These are phyloP conservation scores for Phytophthora niederhauseri DNA, from an alignment of 352 stramenopile species.

Conservation along the genomic window DNA sequence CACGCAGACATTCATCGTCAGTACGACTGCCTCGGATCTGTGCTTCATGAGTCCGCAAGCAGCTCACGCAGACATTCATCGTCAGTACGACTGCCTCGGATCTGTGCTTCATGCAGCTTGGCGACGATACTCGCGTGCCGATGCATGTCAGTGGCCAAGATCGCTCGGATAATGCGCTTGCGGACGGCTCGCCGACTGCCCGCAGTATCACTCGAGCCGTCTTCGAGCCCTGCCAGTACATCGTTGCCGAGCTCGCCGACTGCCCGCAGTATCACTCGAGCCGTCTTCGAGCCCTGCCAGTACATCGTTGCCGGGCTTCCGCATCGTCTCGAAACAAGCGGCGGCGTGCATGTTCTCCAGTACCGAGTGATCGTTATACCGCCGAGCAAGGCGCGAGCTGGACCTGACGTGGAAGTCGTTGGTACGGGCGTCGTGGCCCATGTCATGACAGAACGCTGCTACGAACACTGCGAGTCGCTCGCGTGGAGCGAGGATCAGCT, in stretches of 20 bases:
- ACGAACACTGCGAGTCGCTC: conserved; percentile 84
- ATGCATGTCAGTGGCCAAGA: conserved; percentile 88
- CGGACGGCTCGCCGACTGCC: conserved; percentile 44
- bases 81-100: conserved; percentile 53
- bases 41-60: conserved; percentile 72
- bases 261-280: conserved; percentile 25
- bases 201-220: conserved; percentile 28
- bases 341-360: conserved; percentile 91
- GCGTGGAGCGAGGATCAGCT: conserved; percentile 50
- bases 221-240: conserved; percentile 56
- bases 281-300: conserved; percentile 49
- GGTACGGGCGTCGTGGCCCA: conserved; percentile 88
- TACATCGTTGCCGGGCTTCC: conserved; percentile 70
- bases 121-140: conserved; percentile 74
- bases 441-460: conserved; percentile 85
- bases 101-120: conserved; percentile 72
- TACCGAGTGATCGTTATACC: conserved; percentile 90
- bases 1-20: conserved; percentile 61
- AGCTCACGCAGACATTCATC: conserved; percentile 68
- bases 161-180: conserved; percentile 77
- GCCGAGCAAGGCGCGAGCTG: conserved; percentile 73
- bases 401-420: conserved; percentile 91
- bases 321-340: conserved; percentile 83
- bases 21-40: conserved; percentile 58
- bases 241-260: conserved; percentile 69